These are phyloP conservation scores for Leccinum barrowsii DNA, from an alignment of 768 basidiomycete species.

Conservation along the genomic window DNA sequence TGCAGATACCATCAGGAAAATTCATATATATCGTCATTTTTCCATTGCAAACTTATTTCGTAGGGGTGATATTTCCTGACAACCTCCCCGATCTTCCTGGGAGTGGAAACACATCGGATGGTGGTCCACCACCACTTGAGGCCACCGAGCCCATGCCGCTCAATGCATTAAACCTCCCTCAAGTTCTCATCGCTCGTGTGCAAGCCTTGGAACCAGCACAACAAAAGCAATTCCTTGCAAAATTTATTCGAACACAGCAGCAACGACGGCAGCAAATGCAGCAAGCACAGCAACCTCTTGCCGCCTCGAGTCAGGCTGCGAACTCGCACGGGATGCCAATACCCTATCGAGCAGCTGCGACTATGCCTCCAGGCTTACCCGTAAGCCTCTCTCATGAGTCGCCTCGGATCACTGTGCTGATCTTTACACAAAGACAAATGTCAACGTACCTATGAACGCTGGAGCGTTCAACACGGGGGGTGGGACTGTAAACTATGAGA, in stretches of 20 bases:
- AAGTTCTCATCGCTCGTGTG: constrained; percentile 15
- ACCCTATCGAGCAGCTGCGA: constrained; percentile 7
- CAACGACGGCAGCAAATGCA: constrained; percentile 28
- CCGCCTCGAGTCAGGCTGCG: constrained; percentile 10
- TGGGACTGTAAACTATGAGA: constrained; percentile 35
- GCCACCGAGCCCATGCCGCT: constrained; percentile 3
- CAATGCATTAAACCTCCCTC: constrained; percentile 4
- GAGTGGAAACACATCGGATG: constrained; percentile 14
- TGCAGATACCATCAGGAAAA: constrained; percentile 42
- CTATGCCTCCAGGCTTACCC: constrained; percentile 15
- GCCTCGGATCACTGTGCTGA: background rate
- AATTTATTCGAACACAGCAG: constrained; percentile 12
- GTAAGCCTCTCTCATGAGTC: constrained; percentile 8
- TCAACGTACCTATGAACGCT: constrained; percentile 2
- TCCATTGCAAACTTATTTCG: constrained; percentile 32
- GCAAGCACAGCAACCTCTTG: constrained; percentile 19
- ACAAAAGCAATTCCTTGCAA: constrained; percentile 20
- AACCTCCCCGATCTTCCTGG: constrained; percentile 46
- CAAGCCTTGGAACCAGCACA: constrained; percentile 22
- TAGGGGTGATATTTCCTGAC: constrained; percentile 49
- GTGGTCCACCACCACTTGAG: background rate
- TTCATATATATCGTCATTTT: constrained; percentile 49
- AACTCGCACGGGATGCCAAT: constrained; percentile 14
- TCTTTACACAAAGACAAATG: constrained; percentile 12
- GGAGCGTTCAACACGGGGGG: constrained; percentile 24